Evolutionary conservation across 768 basidiomycete species (phyloP).

Genomic region (Termitomyces titanicus): DNA sequence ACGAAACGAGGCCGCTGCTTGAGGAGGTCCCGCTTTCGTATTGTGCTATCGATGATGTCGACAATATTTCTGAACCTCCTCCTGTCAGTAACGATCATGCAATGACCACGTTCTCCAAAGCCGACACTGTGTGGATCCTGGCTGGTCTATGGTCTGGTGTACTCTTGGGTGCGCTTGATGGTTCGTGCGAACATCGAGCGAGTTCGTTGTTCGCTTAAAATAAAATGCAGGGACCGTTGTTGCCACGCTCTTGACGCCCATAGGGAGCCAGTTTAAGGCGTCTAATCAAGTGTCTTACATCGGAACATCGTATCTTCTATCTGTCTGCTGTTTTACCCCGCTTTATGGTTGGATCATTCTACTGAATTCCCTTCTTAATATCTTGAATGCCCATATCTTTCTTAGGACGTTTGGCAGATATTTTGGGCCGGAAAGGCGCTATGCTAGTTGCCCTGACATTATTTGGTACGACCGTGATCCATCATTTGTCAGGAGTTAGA

Average conservation of each 20-base stretch:
- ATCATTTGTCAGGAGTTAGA: background rate
- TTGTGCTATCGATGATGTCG: constrained; percentile 39
- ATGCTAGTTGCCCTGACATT: constrained; percentile 81
- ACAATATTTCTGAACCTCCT: constrained; percentile 22
- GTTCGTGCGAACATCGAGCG: constrained; percentile 34
- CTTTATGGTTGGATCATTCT: constrained; percentile 59
- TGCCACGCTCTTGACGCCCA: constrained; percentile 79
- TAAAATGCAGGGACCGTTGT: constrained; percentile 68
- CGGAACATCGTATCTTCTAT: constrained; percentile 83
- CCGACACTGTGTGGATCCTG: constrained; percentile 68
- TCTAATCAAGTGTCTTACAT: constrained; percentile 82
- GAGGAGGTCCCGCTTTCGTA: constrained; percentile 45
- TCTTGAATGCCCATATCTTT: constrained; percentile 16
- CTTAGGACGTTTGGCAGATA: constrained; percentile 78
- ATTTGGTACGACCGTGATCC: constrained; percentile 55
- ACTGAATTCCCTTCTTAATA: constrained; percentile 4
- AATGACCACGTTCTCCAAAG: constrained; percentile 43
- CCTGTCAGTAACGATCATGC: constrained; percentile 24
- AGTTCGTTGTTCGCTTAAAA: constrained; percentile 6
- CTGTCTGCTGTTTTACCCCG: constrained; percentile 89
- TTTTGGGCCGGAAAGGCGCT: constrained; percentile 80
- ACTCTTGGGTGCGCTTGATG: constrained; percentile 82
- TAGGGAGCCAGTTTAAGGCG: constrained; percentile 81
- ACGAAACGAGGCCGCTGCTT: constrained; percentile 59
- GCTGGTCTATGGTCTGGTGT: constrained; percentile 80